Evolutionary conservation across 495 filamentous ascomycete genomes (phyloP), one percentile per base, ranked within the genome.

Genomic region (Geoglossum glabrum): DNA sequence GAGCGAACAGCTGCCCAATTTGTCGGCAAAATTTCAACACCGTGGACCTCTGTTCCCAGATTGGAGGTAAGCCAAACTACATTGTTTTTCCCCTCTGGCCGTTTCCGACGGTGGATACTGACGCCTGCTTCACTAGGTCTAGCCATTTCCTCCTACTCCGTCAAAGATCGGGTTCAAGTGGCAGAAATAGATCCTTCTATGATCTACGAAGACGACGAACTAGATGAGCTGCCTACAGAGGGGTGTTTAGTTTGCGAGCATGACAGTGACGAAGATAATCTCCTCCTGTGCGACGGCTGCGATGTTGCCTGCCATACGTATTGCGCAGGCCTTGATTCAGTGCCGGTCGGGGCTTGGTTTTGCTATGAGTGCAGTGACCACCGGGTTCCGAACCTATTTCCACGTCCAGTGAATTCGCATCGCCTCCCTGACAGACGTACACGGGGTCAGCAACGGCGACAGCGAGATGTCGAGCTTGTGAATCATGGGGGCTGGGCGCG

Each of bases 1-100:
- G 90, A 65, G 90, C 93, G 57, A 99, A 97, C 70, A 95, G 88
- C 66, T 99, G 92, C 66, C 92, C 92, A 15, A 93, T 97, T 68
- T 99, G 92, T 68, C 86, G 92, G 58, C 83, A 84, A 64, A 83
- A 74, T 63, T 97, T 97, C 72, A 87, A 96, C 69, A 68, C 81
- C 63, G 93, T 97, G 57, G 81, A 90, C 65, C 82, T 96, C 56
- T 85, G 79, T 63, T 79, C 84, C 59, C 78, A 73, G 57, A 68
- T 85, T 66, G 83, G 83, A 74, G 87, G 88, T 93, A 77, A 70
- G 79, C 21, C 17, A 30, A 30, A 25, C 10, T 26, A 9, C 54
- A 26, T 59, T 26, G 52, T 21, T 43, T 45, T 56, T 61, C 45
- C 64, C 70, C 61, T 66, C 46, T 11, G 8, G 11, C 2, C 40